phyloP scores from a whole-genome alignment of 495 filamentous ascomycete species.

The Bacidia gigantensis region DNA sequence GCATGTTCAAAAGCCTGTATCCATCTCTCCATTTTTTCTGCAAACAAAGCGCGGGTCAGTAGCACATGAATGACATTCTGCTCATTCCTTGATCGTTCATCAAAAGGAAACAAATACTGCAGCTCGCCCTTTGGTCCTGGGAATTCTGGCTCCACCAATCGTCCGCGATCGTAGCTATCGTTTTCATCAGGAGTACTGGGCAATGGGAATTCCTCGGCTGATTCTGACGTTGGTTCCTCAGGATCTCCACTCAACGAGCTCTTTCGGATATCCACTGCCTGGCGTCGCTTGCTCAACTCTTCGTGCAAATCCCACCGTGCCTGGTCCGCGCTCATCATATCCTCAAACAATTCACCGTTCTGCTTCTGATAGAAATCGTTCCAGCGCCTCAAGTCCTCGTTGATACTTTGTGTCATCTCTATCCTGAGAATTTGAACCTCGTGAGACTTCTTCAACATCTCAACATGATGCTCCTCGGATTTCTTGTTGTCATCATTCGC shows the following conservation, averaged over 20 bases:
- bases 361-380: background rate
- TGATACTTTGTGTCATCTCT: background rate
- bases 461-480: background rate
- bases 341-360: background rate
- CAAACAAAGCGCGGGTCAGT: background rate
- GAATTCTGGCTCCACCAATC: background rate
- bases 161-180: background rate
- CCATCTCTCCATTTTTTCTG: background rate
- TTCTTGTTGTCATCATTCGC: no score
- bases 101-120: background rate
- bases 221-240: no score
- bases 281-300: background rate
- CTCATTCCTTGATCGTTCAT: background rate
- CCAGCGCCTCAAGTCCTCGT: background rate
- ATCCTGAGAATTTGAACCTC: background rate
- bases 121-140: background rate
- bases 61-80: background rate
- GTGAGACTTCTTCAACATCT: background rate
- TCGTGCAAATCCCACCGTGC: background rate
- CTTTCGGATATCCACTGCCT: no score
- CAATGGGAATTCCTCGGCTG: no score
- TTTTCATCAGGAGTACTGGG: no score
- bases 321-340: background rate
- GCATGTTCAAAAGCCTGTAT: background rate
- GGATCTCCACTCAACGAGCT: no score